These are phyloP conservation scores for Allium cepa DNA, from an alignment of 106 monocot species.

Conservation along the genomic window DNA sequence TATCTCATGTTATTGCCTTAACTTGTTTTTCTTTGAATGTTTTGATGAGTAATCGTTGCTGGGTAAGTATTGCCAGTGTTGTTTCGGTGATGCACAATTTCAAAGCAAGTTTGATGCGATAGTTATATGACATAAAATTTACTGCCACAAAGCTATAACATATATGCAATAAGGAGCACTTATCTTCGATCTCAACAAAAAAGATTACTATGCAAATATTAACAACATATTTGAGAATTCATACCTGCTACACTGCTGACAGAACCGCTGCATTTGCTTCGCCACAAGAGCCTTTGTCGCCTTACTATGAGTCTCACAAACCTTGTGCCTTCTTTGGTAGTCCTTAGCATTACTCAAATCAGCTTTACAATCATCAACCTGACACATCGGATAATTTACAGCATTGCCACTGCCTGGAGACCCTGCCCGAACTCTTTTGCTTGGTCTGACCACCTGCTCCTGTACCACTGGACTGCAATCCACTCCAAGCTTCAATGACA, in stretches of 20 bases:
- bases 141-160: too few relatives aligned
- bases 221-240: background rate
- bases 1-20: too few relatives aligned
- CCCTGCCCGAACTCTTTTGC: constrained; percentile 46
- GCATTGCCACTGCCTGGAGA: constrained; percentile 26
- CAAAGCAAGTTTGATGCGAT: too few relatives aligned
- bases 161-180: background rate
- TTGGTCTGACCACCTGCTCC: constrained; percentile 30
- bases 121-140: too few relatives aligned
- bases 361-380: constrained; percentile 88
- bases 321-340: constrained; percentile 96
- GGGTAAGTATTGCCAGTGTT: too few relatives aligned
- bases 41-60: too few relatives aligned
- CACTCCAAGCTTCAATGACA: constrained; percentile 33
- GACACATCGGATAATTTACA: constrained; percentile 76
- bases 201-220: background rate
- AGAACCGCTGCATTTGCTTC: constrained; percentile 97
- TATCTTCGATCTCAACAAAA: background rate
- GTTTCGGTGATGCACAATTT: too few relatives aligned
- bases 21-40: too few relatives aligned
- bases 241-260: constrained; percentile 99
- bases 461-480: background rate
- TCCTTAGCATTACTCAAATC: constrained; percentile 89
- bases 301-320: constrained; percentile 95
- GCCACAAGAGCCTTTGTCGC: constrained; percentile 77